Conservation (phyloP, 345 rosid species). For the Boechera divaricarpa region DNA sequence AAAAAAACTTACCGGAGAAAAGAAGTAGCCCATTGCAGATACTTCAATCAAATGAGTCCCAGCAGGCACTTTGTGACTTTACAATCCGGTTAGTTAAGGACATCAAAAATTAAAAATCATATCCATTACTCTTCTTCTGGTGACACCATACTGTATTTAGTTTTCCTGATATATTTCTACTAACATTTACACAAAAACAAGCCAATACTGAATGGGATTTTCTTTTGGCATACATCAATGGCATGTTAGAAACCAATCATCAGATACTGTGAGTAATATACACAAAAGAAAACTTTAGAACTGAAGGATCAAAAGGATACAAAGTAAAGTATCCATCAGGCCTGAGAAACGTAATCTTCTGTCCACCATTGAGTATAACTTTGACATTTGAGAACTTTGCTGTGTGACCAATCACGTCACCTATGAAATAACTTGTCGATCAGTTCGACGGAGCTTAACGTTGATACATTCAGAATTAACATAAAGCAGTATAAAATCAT, state of each 20-base stretch:
- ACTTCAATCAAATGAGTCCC: slow-evolving; percentile 96
- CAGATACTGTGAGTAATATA: not conserved
- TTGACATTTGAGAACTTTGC: slow-evolving; percentile 71
- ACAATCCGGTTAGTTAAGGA: slow-evolving; percentile 53
- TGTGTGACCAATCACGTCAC: slow-evolving; percentile 51
- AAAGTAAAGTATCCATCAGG: slow-evolving; percentile 95
- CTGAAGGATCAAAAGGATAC: slow-evolving; percentile 54
- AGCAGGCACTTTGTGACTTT: slow-evolving; percentile 72
- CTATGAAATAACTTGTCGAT: slow-evolving; percentile 25
- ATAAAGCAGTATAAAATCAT: not conserved
- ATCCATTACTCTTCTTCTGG: slow-evolving; percentile 5
- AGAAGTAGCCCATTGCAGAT: slow-evolving; percentile 76
- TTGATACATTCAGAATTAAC: not conserved
- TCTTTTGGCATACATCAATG: not conserved
- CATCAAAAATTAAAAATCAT: slow-evolving; percentile 9
- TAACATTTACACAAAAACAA: too few species aligned
- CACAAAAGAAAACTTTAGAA: not conserved
- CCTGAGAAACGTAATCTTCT: slow-evolving; percentile 64
- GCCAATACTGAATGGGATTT: too few species aligned
- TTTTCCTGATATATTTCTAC: too few species aligned
- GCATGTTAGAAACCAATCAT: not conserved
- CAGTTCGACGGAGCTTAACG: not conserved
- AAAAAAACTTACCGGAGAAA: slow-evolving; percentile 68
- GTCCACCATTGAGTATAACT: slow-evolving; percentile 81
- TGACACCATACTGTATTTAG: not conserved